These are phyloP conservation scores for Larix sibirica DNA, from an alignment of 83 land plant species.

Conservation along the genomic window DNA sequence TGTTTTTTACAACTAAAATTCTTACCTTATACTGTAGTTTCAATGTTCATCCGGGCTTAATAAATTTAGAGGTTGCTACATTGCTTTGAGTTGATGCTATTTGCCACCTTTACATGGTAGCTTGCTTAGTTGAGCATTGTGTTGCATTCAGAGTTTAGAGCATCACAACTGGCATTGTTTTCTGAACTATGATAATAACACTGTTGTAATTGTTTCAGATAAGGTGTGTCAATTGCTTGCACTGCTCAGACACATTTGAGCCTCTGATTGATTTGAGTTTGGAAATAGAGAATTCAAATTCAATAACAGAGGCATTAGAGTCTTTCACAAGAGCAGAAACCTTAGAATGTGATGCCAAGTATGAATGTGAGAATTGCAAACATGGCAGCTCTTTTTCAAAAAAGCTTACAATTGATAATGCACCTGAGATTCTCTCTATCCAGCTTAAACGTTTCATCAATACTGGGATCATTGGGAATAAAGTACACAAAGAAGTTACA, in stretches of 20 bases:
- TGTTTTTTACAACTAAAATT: neutral
- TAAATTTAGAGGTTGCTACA: too few species aligned
- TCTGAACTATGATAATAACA: neutral
- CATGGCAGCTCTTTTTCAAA: constrained; percentile 36
- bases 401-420: constrained; percentile 34
- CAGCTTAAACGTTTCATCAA: constrained; percentile 62
- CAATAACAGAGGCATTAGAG: constrained; percentile 31
- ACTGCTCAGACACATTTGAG: constrained; percentile 48
- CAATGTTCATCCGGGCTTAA: too few species aligned
- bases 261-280: constrained; percentile 52
- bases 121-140: too few species aligned
- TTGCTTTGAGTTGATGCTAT: too few species aligned
- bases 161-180: too few species aligned
- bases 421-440: constrained; percentile 40
- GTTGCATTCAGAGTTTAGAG: too few species aligned
- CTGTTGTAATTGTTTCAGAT: constrained; percentile 31
- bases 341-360: constrained; percentile 40
- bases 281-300: constrained; percentile 45
- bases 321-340: constrained; percentile 50
- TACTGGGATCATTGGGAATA: constrained; percentile 30
- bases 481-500: constrained; percentile 39
- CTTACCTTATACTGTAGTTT: too few species aligned
- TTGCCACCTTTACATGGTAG: too few species aligned
- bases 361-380: constrained; percentile 51
- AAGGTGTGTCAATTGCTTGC: constrained; percentile 44